Percentiles rank a stretch among this genome's conserved stretches.
Conservation (phyloP, 2,329 filamentous ascomycete genomes). For the Stagonosporopsis vannaccii region DNA sequence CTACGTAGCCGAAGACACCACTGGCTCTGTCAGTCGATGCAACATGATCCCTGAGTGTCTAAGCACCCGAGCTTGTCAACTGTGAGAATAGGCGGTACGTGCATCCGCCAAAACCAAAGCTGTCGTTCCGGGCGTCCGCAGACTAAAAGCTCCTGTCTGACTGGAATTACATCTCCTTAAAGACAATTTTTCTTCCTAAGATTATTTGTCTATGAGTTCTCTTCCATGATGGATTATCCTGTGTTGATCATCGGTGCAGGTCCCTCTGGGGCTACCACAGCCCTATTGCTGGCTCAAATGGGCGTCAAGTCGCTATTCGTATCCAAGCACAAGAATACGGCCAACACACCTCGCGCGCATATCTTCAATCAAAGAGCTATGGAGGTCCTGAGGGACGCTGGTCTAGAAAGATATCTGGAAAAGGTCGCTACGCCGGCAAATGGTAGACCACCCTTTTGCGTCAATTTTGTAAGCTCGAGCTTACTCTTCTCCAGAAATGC, state of each 20-base stretch:
- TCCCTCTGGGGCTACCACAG: neutral
- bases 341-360: slow-evolving; percentile 66
- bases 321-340: slow-evolving; percentile 37
- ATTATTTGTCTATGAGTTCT: neutral
- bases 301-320: neutral
- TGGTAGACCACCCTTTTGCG: neutral
- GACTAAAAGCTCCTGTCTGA: neutral
- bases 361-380: slow-evolving; percentile 61
- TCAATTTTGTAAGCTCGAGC: slow-evolving; percentile 29
- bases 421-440: slow-evolving; percentile 31
- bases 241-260: neutral
- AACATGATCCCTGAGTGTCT: neutral
- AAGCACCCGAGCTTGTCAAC: no score
- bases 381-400: slow-evolving; percentile 57
- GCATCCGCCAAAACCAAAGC: no score
- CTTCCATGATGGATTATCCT: neutral
- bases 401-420: slow-evolving; percentile 52
- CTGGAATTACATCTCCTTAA: no score
- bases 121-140: no score
- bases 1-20: neutral
- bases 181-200: neutral
- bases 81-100: no score
- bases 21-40: neutral
- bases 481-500: slow-evolving; percentile 47
- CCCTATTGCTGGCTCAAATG: neutral